phyloP scores from a whole-genome alignment of 306 rosid species.

The Cicer judaicum region DNA sequence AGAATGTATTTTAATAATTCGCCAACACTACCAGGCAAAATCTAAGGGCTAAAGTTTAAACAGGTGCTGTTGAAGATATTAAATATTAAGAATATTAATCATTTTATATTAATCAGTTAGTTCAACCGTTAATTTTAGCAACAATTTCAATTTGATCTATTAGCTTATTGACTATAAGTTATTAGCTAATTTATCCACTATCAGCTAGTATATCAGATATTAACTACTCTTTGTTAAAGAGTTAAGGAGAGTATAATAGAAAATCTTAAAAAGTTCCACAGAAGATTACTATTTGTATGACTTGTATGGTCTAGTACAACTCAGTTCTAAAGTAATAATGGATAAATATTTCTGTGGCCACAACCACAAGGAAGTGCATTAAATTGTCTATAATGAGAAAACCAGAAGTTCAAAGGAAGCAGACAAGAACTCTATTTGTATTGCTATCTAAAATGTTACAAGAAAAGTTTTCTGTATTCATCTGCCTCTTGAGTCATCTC shows the following conservation, averaged over 20 bases:
- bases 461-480: constrained; percentile 77
- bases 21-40: not conserved
- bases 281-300: constrained; percentile 12
- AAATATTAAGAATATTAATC: too few species aligned
- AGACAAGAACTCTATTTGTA: constrained; percentile 26
- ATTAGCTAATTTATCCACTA: too few species aligned
- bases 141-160: too few species aligned
- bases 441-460: constrained; percentile 31
- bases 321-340: not conserved
- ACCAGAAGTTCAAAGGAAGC: constrained; percentile 21
- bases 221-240: too few species aligned
- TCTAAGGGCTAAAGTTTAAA: too few species aligned
- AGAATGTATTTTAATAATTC: not conserved
- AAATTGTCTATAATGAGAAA: constrained; percentile 28
- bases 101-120: too few species aligned
- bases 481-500: constrained; percentile 90
- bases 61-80: too few species aligned
- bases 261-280: not conserved
- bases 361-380: constrained; percentile 20
- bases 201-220: too few species aligned
- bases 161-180: too few species aligned
- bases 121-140: too few species aligned
- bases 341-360: not conserved
- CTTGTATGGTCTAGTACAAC: constrained; percentile 15
- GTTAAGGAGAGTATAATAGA: not conserved